Evolutionary conservation across 139 green algal species (phyloP), one percentile per base, ranked within the genome.

Genomic region (Chlamydomonas sphaeroides): DNA sequence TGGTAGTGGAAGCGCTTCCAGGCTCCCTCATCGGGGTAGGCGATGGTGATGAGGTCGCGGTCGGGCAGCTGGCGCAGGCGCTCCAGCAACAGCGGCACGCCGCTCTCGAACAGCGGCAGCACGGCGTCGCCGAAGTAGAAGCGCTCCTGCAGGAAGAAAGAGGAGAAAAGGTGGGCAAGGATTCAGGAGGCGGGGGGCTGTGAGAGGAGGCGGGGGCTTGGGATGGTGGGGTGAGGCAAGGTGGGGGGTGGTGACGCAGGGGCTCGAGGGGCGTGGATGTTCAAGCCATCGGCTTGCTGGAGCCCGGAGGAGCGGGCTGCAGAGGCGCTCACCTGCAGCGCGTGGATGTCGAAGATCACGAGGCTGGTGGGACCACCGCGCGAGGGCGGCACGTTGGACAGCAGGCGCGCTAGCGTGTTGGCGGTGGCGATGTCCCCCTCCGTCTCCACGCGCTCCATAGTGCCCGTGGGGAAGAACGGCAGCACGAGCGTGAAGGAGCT

Each of bases 101-200:
- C 97, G 30, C 86, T 95, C 90, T 98, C 96, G 86, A 99, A 99
- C 45, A 98, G 89, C 32, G 97, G 97, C 85, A 98, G 89, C 56
- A 99, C 95, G 42, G 95, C 93, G 88, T 99, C 96, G 48, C 97
- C 96, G 93, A 99, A 99, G 86, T 99, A 99, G 78, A 99, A 99
- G 48, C 97, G 92, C 86, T 99, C 97, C 94, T 98, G 93, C 35
- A 33, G 33, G 32, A 68, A 42, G 62, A 7, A 7, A 32, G 62
- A 28, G 62, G 17, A 5, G 62, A 32, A 32, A 32, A 26, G 32
- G 62, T 26, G 32, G 33, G 62, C 26, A 65, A 28, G 7, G 25
- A 10, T 10, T 63, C 11, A 63, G 56, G 21, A 5, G 59, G 59
- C 7, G 59, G 30, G 30, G 30, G 59, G 7, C 28, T 25, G 7